Evolutionary conservation across 1,284 basidiomycete genomes (phyloP).

Genomic region (Moesziomyces parantarcticus): DNA sequence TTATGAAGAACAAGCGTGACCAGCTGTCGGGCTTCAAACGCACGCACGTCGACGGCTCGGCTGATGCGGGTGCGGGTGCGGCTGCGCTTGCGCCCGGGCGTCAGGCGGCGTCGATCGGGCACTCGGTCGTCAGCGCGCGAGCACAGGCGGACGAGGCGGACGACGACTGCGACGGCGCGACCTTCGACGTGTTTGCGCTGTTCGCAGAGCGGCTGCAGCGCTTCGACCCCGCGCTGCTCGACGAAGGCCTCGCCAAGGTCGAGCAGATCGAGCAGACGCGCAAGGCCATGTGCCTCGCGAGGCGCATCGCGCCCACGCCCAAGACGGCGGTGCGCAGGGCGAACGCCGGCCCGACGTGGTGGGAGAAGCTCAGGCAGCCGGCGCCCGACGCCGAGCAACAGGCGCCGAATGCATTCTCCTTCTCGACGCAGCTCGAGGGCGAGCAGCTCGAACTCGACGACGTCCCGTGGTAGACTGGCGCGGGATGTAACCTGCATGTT

Average conservation of each 20-base stretch:
- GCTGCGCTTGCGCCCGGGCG: constrained; percentile 21
- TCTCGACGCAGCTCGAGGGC: constrained; percentile 7
- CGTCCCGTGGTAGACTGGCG: constrained; percentile 23
- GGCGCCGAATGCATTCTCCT: constrained; percentile 10
- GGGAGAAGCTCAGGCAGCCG: constrained; percentile 37
- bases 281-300: constrained; percentile 7
- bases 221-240: constrained; percentile 36
- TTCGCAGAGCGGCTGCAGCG: constrained; percentile 48
- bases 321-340: constrained; percentile 1
- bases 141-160: constrained; percentile 30
- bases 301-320: constrained; percentile 5
- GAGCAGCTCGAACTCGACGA: constrained; percentile 32
- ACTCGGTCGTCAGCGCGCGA: not conserved
- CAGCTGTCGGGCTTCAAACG: constrained; percentile 70
- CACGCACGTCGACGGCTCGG: constrained; percentile 10
- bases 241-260: constrained; percentile 34
- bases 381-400: too few species aligned
- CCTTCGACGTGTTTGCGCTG: constrained; percentile 41
- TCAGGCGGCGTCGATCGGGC: constrained; percentile 17
- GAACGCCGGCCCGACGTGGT: constrained; percentile 28
- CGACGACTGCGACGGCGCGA: constrained; percentile 46
- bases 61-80: not conserved
- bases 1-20: constrained; percentile 69
- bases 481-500: too few species aligned
- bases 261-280: constrained; percentile 20